Evolutionary conservation across 495 filamentous ascomycete genomes (phyloP).

Genomic region (Pyronema omphalodes): DNA sequence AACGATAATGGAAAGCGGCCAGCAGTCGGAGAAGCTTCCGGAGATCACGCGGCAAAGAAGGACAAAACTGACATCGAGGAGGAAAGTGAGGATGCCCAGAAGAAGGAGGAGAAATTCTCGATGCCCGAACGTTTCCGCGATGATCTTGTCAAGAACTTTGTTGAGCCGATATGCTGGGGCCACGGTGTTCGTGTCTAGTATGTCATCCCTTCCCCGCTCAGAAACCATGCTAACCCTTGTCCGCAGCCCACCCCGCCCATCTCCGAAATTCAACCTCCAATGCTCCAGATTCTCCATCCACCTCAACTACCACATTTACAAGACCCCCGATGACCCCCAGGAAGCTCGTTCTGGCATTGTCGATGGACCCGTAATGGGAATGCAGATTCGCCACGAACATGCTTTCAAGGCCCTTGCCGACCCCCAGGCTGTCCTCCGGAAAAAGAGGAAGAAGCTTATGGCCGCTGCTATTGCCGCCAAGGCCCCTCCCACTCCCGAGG

Average conservation of each 20-base stretch:
- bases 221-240: background rate
- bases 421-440: slow-evolving; percentile 9
- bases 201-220: background rate
- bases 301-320: slow-evolving; percentile 19
- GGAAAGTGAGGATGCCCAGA: background rate
- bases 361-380: slow-evolving; percentile 21
- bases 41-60: background rate
- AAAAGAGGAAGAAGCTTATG: slow-evolving; percentile 3
- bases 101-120: slow-evolving; percentile 14
- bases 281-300: slow-evolving; percentile 21
- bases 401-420: slow-evolving; percentile 9
- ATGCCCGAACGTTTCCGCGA: slow-evolving; percentile 25
- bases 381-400: slow-evolving; percentile 23
- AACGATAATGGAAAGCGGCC: slow-evolving; percentile 7
- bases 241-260: slow-evolving; percentile 14
- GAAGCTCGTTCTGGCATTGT: slow-evolving; percentile 21
- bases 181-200: slow-evolving; percentile 24
- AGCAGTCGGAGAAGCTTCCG: background rate
- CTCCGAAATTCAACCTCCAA: slow-evolving; percentile 19
- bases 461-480: background rate
- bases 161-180: slow-evolving; percentile 24
- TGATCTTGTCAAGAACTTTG: slow-evolving; percentile 24
- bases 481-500: background rate
- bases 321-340: slow-evolving; percentile 16
- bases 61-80: background rate